Conservation (phyloP, 129 eudicot genomes). For the Flaveria linearis region DNA sequence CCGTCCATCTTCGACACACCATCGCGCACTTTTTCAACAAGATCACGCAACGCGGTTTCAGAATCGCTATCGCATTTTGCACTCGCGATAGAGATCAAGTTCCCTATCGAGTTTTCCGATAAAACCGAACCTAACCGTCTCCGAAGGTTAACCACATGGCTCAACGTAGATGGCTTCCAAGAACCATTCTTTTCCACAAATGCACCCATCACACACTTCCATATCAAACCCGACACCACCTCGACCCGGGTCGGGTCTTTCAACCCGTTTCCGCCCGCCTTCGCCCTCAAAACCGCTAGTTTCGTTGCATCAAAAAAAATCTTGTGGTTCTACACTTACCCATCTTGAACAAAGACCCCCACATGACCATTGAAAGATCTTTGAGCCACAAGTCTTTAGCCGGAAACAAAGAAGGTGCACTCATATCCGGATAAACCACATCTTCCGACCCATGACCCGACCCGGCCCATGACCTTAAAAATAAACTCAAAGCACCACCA, state of each 20-base stretch:
- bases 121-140: constrained; percentile 40
- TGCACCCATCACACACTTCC: constrained; percentile 45
- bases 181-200: constrained; percentile 27
- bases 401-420: constrained; percentile 52
- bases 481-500: constrained; percentile 52
- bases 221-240: constrained; percentile 53
- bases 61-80: constrained; percentile 31
- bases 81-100: constrained; percentile 59
- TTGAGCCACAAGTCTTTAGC: constrained; percentile 48
- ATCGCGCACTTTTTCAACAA: constrained; percentile 40
- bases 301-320: constrained; percentile 49
- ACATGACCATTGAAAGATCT: constrained; percentile 57
- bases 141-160: constrained; percentile 61
- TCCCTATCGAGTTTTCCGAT: constrained; percentile 52
- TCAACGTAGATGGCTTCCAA: constrained; percentile 43
- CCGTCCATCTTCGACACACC: constrained; percentile 47
- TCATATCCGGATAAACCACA: constrained; percentile 40
- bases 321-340: constrained; percentile 57
- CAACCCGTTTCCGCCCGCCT: background rate
- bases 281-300: constrained; percentile 37
- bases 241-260: constrained; percentile 48
- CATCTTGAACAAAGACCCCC: constrained; percentile 59
- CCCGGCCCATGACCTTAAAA: constrained; percentile 52
- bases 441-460: constrained; percentile 22
- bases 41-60: constrained; percentile 9